Conservation (phyloP, 768 basidiomycete genomes). For the Dioszegia aurantiaca region DNA sequence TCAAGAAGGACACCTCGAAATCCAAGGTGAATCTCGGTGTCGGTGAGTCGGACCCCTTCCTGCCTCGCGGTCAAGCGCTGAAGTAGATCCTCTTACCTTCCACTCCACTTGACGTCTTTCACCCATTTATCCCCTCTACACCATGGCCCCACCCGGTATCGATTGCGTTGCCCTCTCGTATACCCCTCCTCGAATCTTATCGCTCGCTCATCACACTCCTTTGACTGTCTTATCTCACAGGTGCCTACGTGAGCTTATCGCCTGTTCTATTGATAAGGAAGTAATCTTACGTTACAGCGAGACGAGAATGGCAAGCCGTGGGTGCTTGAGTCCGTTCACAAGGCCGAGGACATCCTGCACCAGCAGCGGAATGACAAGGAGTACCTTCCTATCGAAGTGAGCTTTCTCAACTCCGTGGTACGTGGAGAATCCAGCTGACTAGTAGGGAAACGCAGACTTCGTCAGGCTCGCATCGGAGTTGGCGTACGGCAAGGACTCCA, state of each 20-base stretch:
- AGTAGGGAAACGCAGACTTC: constrained; percentile 71
- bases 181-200: too few relatives aligned
- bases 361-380: constrained; percentile 80
- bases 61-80: background rate
- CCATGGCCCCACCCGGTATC: background rate
- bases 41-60: constrained; percentile 66
- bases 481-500: constrained; percentile 77
- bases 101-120: too few relatives aligned
- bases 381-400: constrained; percentile 81
- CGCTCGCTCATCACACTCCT: constrained; percentile 3
- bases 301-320: constrained; percentile 94
- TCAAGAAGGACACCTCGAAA: constrained; percentile 86
- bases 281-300: constrained; percentile 54
- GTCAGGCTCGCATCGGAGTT: constrained; percentile 81
- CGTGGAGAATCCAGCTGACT: background rate
- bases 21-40: constrained; percentile 97
- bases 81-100: background rate
- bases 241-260: constrained; percentile 40
- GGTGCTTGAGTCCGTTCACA: constrained; percentile 81
- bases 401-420: background rate
- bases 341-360: constrained; percentile 65
- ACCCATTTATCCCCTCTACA: background rate
- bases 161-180: too few relatives aligned
- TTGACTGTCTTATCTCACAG: constrained; percentile 19
- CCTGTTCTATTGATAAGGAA: background rate